Evolutionary conservation across 1,139 yeast species (phyloP).

Genomic region (Geotrichum citri-aurantii): DNA sequence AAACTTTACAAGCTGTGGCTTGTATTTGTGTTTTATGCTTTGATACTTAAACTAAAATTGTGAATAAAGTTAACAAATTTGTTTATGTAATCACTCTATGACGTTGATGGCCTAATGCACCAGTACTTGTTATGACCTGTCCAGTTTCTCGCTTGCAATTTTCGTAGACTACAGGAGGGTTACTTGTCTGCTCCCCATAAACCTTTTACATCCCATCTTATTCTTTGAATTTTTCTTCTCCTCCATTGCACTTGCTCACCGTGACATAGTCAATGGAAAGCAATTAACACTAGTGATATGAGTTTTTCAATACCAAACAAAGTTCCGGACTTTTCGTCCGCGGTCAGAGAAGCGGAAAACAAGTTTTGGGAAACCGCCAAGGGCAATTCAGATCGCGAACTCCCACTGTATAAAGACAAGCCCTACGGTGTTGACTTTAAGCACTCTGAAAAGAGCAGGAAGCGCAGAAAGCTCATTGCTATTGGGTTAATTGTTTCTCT

Average conservation of each 20-base stretch:
- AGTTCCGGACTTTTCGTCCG: constrained; percentile 16
- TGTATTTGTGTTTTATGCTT: not conserved
- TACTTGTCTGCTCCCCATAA: not conserved
- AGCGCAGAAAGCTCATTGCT: constrained; percentile 19
- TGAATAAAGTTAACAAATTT: too few relatives aligned
- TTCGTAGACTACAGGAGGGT: not conserved
- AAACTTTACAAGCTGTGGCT: not conserved
- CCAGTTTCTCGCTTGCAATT: not conserved
- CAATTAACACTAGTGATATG: constrained; percentile 5
- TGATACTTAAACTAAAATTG: not conserved
- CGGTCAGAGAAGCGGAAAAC: constrained; percentile 17
- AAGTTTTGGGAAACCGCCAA: constrained; percentile 17
- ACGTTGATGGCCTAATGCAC: not conserved
- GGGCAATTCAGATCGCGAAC: constrained; percentile 16
- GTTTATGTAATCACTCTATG: not conserved
- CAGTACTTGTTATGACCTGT: not conserved
- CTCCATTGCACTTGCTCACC: not conserved
- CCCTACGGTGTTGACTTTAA: constrained; percentile 26
- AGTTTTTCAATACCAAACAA: constrained; percentile 18
- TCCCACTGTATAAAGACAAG: constrained; percentile 37
- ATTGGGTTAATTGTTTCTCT: constrained; percentile 22
- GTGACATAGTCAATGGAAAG: not conserved
- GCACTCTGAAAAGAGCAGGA: constrained; percentile 15
- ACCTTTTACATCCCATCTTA: not conserved
- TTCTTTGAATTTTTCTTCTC: not conserved